Evolutionary conservation across 2,329 filamentous ascomycete genomes (phyloP).

Genomic region (Plectosphaerella sp.): DNA sequence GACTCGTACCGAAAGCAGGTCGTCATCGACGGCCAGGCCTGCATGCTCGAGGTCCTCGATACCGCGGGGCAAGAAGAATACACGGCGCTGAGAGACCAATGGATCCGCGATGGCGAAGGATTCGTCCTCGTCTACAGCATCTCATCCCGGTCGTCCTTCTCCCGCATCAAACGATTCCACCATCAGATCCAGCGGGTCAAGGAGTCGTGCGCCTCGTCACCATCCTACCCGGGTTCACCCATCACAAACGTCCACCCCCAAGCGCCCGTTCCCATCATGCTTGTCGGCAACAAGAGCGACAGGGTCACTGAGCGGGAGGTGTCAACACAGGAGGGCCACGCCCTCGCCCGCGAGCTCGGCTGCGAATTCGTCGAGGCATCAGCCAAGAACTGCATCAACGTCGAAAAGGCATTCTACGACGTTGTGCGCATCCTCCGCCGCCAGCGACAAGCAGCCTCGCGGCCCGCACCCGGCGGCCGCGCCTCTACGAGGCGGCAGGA

Average conservation of each 20-base stretch:
- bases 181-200: slow-evolving; percentile 97
- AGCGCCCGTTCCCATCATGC: slow-evolving; percentile 85
- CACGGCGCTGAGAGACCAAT: slow-evolving; percentile 92
- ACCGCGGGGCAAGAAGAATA: slow-evolving; percentile 99
- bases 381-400: slow-evolving; percentile 96
- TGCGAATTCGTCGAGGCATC: slow-evolving; percentile 97
- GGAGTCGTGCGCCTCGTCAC: slow-evolving; percentile 76
- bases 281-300: slow-evolving; percentile 79
- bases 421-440: slow-evolving; percentile 87
- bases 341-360: slow-evolving; percentile 83
- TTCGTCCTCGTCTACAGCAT: slow-evolving; percentile 99
- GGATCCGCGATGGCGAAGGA: slow-evolving; percentile 96
- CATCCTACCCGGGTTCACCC: slow-evolving; percentile 72
- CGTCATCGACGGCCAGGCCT: slow-evolving; percentile 96
- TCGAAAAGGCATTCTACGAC: slow-evolving; percentile 97
- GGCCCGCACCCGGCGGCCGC: slow-evolving; percentile 21
- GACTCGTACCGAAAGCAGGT: slow-evolving; percentile 97
- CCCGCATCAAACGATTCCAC: slow-evolving; percentile 91
- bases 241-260: slow-evolving; percentile 55
- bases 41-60: slow-evolving; percentile 94
- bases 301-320: slow-evolving; percentile 93
- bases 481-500: slow-evolving; percentile 9
- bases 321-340: slow-evolving; percentile 91
- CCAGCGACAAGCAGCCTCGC: slow-evolving; percentile 61
- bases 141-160: slow-evolving; percentile 91